phyloP scores from a whole-genome alignment of 768 basidiomycete species.

The Serendipita sp. region DNA sequence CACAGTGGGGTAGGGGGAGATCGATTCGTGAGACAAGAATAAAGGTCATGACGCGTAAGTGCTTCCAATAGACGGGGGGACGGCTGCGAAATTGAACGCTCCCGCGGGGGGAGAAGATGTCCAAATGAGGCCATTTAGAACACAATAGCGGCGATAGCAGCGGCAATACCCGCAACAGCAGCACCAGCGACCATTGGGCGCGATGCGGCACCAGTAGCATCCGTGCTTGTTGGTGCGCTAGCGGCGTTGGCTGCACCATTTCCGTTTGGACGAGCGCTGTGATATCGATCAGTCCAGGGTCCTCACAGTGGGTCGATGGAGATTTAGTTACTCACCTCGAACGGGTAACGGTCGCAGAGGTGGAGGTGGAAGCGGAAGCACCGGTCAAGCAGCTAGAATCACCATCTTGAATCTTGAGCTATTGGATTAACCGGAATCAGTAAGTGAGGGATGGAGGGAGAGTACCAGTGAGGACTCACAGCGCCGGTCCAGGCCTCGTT shows the following conservation, averaged over 20 bases:
- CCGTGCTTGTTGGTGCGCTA: neutral
- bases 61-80: too few species aligned
- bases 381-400: neutral
- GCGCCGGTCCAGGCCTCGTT: constrained; percentile 51
- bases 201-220: neutral
- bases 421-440: neutral
- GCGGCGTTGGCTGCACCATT: neutral
- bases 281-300: neutral
- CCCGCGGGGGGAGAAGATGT: too few species aligned
- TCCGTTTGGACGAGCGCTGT: neutral
- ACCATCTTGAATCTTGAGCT: neutral
- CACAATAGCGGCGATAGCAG: neutral
- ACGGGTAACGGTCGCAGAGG: neutral
- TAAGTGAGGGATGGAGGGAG: neutral
- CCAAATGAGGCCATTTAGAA: neutral
- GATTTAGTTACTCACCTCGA: neutral
- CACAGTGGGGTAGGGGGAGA: too few species aligned
- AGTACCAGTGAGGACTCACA: constrained; percentile 27
- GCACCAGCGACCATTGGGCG: neutral
- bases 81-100: too few species aligned
- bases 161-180: neutral
- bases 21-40: too few species aligned
- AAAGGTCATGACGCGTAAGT: too few species aligned
- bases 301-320: neutral
- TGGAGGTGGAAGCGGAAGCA: neutral